Evolutionary conservation across 2,329 filamentous ascomycete genomes (phyloP).

Genomic region (Ceratocystis eucalypticola): DNA sequence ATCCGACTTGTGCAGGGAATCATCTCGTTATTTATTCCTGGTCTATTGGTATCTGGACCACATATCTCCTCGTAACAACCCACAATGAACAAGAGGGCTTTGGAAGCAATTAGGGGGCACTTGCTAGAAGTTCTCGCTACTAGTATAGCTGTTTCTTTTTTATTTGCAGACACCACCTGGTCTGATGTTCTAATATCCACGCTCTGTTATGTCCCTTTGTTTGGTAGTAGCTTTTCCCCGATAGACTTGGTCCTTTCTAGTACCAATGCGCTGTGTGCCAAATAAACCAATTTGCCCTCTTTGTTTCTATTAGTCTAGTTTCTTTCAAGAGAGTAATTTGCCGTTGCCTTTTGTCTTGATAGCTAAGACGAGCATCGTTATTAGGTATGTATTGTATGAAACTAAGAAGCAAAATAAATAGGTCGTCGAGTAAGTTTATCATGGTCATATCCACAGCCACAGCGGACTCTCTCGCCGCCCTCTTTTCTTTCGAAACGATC

Average conservation of each 20-base stretch:
- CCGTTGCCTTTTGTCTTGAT: not conserved
- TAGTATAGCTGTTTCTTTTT: not conserved
- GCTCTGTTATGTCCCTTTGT: not conserved
- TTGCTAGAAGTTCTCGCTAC: not conserved
- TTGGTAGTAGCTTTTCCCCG: not conserved
- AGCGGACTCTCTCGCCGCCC: not conserved
- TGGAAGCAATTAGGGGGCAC: not conserved
- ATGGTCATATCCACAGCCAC: not conserved
- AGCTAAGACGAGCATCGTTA: not conserved
- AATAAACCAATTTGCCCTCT: not conserved
- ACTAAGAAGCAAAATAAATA: slow-evolving; percentile 7
- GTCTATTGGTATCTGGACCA: too few species aligned
- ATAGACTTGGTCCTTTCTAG: not conserved
- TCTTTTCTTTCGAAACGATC: not conserved
- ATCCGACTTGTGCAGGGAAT: too few species aligned
- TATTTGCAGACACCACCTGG: not conserved
- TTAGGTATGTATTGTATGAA: slow-evolving; percentile 3
- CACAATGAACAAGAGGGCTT: too few species aligned
- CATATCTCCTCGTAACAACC: too few species aligned
- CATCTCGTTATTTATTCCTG: too few species aligned
- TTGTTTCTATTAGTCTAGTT: not conserved
- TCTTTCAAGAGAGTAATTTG: not conserved
- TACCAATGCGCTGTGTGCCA: not conserved
- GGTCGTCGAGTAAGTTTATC: slow-evolving; percentile 1
- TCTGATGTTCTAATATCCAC: not conserved